A percentile compares a stretch with the other conserved stretches of the same genome.
These are phyloP conservation scores for Globisporangium canariense DNA, from an alignment of 352 stramenopile species.

Conservation along the genomic window DNA sequence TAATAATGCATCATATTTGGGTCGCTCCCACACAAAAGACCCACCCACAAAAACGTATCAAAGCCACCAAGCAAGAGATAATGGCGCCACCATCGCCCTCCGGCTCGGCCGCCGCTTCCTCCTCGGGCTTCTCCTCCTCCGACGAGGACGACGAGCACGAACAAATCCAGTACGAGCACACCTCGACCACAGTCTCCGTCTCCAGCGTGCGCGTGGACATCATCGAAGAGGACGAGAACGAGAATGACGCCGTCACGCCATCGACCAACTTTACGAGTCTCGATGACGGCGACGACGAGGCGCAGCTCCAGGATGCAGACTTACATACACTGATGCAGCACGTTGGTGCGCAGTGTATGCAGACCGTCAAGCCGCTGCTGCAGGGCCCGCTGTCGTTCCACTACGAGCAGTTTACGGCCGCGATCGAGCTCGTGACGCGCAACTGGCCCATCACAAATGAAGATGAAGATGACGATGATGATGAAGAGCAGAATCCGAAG, in stretches of 20 bases:
- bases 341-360: slow-evolving; percentile 15
- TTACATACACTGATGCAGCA: not conserved
- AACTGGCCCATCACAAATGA: slow-evolving; percentile 27
- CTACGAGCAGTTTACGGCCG: slow-evolving; percentile 38
- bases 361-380: slow-evolving; percentile 15
- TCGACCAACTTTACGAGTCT: not conserved
- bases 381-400: slow-evolving; percentile 12
- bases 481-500: slow-evolving; percentile 4
- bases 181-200: not conserved
- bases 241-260: not conserved
- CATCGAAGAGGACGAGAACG: slow-evolving; percentile 23
- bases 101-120: slow-evolving; percentile 19
- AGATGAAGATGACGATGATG: not conserved
- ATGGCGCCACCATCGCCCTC: slow-evolving; percentile 5
- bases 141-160: slow-evolving; percentile 28
- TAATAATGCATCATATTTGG: not conserved
- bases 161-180: slow-evolving; percentile 1
- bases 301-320: not conserved
- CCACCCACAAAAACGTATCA: not conserved
- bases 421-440: slow-evolving; percentile 29
- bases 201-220: slow-evolving; percentile 26
- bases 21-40: not conserved
- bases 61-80: not conserved
- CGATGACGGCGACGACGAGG: not conserved
- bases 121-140: slow-evolving; percentile 44